Evolutionary conservation across 345 rosid species (phyloP).

Genomic region (Rhodamnia argentea): DNA sequence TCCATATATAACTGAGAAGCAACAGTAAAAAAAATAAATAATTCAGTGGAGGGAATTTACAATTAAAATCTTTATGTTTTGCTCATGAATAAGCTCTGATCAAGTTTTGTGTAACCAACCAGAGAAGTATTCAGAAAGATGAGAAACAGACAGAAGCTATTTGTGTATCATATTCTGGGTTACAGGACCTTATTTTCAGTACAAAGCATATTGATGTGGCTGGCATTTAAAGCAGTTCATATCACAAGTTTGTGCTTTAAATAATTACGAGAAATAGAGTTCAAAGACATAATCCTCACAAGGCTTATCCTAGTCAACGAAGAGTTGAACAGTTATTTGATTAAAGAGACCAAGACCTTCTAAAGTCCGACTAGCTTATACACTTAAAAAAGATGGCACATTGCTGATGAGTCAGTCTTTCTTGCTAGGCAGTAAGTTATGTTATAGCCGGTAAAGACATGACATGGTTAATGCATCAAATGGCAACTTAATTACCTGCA

Average conservation of each 20-base stretch:
- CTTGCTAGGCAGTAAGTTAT: background rate
- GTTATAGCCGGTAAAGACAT: background rate
- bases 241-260: background rate
- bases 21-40: background rate
- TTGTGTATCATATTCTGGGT: background rate
- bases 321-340: background rate
- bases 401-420: background rate
- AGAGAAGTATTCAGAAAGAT: background rate
- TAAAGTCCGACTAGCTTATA: background rate
- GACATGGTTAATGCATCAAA: background rate
- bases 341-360: background rate
- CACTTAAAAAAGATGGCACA: background rate
- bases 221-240: background rate
- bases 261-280: background rate
- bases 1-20: constrained; percentile 77
- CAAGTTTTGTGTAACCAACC: background rate
- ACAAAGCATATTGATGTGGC: background rate
- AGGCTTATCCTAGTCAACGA: background rate
- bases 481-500: constrained; percentile 49
- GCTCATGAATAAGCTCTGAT: background rate
- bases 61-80: background rate
- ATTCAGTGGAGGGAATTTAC: background rate
- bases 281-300: background rate
- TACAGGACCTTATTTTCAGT: background rate
- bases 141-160: background rate